phyloP scores from a whole-genome alignment of 257 asterid genomes.

The Scutellaria minor region DNA sequence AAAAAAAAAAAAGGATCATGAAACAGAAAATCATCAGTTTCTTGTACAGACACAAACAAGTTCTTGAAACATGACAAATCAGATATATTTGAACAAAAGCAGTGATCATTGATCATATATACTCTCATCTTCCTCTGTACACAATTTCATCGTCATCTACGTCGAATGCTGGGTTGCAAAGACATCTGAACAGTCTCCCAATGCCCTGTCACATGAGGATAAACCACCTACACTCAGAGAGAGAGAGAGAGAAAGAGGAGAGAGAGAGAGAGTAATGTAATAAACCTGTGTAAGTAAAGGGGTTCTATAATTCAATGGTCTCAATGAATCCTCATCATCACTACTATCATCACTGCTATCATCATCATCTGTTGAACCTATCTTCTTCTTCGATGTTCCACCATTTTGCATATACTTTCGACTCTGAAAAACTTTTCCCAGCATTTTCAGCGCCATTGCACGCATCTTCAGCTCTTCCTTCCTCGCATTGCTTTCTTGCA shows the following conservation, averaged over 20 bases:
- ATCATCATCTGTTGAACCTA: slow-evolving; percentile 51
- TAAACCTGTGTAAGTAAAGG: slow-evolving; percentile 87
- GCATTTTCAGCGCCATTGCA: slow-evolving; percentile 66
- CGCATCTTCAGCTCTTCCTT: slow-evolving; percentile 68
- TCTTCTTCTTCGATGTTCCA: slow-evolving; percentile 68
- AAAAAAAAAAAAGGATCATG: no score
- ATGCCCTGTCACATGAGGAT: slow-evolving; percentile 59
- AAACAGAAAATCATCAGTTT: neutral
- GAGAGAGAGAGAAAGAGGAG: neutral
- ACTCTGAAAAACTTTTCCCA: slow-evolving; percentile 75
- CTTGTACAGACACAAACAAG: neutral
- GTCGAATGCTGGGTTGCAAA: slow-evolving; percentile 84
- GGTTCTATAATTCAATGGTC: slow-evolving; percentile 67
- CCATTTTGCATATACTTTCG: slow-evolving; percentile 50
- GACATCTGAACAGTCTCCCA: slow-evolving; percentile 86
- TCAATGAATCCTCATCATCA: slow-evolving; percentile 76
- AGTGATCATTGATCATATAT: neutral
- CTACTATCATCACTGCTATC: slow-evolving; percentile 79
- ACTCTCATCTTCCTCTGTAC: slow-evolving; percentile 69
- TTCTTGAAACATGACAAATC: slow-evolving; percentile 3
- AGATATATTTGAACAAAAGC: neutral
- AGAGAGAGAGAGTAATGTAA: slow-evolving; percentile 4
- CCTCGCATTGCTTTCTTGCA: slow-evolving; percentile 66
- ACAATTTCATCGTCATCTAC: slow-evolving; percentile 91
- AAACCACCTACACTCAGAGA: slow-evolving; percentile 11